These are phyloP conservation scores for Podospora pseudocomata DNA, from an alignment of 495 filamentous ascomycete genomes.

Conservation along the genomic window DNA sequence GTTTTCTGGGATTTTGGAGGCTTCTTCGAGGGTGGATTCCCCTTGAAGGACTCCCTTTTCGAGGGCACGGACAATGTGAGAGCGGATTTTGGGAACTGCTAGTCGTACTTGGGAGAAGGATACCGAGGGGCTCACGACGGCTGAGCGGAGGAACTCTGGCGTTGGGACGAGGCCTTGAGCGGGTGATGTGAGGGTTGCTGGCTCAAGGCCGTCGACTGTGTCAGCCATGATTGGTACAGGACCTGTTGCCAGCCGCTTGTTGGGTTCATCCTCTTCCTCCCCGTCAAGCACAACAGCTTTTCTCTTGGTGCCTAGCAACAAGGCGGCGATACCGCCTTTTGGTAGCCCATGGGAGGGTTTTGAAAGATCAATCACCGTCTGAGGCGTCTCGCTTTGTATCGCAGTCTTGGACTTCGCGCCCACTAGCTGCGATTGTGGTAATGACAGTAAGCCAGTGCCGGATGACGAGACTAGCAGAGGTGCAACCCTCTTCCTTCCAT, in stretches of 20 bases:
- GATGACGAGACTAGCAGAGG: constrained; percentile 86
- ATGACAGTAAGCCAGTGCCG: constrained; percentile 74
- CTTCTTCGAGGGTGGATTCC: constrained; percentile 52
- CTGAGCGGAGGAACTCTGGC: constrained; percentile 83
- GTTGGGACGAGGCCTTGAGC: constrained; percentile 63
- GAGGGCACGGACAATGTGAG: constrained; percentile 66
- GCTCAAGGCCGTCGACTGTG: constrained; percentile 70
- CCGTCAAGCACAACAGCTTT: constrained; percentile 68
- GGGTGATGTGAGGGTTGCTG: constrained; percentile 53
- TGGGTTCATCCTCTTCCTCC: constrained; percentile 56
- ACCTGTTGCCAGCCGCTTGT: constrained; percentile 64
- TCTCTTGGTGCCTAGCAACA: constrained; percentile 90
- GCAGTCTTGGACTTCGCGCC: constrained; percentile 60
- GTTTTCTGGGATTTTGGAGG: constrained; percentile 58
- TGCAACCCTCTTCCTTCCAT: constrained; percentile 93
- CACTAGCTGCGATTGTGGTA: constrained; percentile 81
- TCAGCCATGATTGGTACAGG: constrained; percentile 72
- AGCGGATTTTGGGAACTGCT: constrained; percentile 83
- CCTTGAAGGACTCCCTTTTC: constrained; percentile 49
- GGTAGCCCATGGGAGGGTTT: constrained; percentile 93
- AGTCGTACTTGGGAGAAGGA: constrained; percentile 80
- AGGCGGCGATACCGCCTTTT: constrained; percentile 76
- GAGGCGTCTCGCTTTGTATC: constrained; percentile 68
- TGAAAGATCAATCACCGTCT: constrained; percentile 83
- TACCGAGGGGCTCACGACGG: constrained; percentile 75